Base-by-base conservation (phyloP, 805 yeast species). In the Candida stauntonica region DNA sequence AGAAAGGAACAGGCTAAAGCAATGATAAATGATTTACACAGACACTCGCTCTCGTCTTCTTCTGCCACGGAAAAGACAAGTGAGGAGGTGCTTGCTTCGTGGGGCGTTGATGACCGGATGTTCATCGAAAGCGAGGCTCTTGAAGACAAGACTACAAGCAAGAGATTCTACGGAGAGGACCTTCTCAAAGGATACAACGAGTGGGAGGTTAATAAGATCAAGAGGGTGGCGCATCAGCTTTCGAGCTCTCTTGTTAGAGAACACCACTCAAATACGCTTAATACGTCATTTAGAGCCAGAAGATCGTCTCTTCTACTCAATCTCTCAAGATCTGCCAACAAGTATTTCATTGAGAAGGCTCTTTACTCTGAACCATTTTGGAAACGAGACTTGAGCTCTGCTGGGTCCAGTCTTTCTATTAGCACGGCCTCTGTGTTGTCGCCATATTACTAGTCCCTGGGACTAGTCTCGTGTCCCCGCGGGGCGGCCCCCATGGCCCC, bases 61-160 rank as follows among this genome's bases (percentile, higher is more conserved):
- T 20, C 44, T 1, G 17, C 33, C 7, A 33, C 43, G 16, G 33
- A 18, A 17, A 31, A 39, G 19, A 23, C 50, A 4, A 47, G 42
- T 26, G 61, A 58, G 7, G 62, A 60, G 7, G 35, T 57, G 2
- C 38, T 60, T n/a, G 55, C 54, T 3, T 59, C 63, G 1, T 61
- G 65, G 65, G 65, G 63, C 17, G 57, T 58, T 36, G 64, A 58
- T 28, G 58, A 59, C 20, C 38, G 48, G 8, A 18, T 46, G 30
- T 18, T 39, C 19, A 28, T 29, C 17, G 47, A 32, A 8, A n/a
- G 35, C 3, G 30, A 38, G 1, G 14, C 28, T 7, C 14, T 6
- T 11, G 28, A 9, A 6, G 15, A 33, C 16, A 17, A 2, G 15
- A 12, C 29, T 8, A 12, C 6, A 21, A 18, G 3, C 31, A 52